phyloP scores from a whole-genome alignment of 805 yeast species.

The Suhomyces faveliae region DNA sequence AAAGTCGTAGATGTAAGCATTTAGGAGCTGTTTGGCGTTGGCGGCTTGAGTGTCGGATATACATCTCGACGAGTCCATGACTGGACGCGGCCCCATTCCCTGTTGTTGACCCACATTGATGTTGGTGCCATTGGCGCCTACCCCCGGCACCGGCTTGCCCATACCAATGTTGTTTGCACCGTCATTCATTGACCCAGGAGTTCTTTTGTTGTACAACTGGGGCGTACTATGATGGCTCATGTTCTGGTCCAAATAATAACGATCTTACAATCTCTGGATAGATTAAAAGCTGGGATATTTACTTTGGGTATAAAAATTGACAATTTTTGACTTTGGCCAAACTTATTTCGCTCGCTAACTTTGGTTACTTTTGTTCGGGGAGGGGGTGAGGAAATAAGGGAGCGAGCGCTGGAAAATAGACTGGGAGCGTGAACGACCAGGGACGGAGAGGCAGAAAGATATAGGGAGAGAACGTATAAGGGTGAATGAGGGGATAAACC shows the following conservation, averaged over 20 bases:
- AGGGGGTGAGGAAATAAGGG: not conserved
- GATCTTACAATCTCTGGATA: not conserved
- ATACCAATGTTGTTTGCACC: conserved; percentile 1
- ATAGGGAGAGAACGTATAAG: not conserved
- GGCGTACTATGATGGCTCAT: conserved; percentile 42
- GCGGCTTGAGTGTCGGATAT: conserved; percentile 46
- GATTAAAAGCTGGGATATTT: not conserved
- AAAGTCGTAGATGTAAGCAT: conserved; percentile 86
- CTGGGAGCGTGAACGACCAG: not conserved
- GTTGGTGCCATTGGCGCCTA: not conserved
- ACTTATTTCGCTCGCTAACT: conserved; percentile 1
- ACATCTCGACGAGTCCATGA: conserved; percentile 24
- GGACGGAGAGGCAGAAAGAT: not conserved
- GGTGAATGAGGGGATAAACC: no score
- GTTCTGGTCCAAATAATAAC: not conserved
- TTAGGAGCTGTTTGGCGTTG: conserved; percentile 58
- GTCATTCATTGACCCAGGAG: conserved; percentile 22
- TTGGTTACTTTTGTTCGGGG: not conserved
- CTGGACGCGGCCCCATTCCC: conserved; percentile 13
- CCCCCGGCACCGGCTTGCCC: conserved; percentile 1
- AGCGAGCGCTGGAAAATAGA: not conserved
- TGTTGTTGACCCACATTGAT: not conserved
- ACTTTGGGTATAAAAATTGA: not conserved
- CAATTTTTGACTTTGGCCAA: not conserved
- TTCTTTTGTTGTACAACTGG: conserved; percentile 30